A percentile compares a stretch with the other conserved stretches of the same genome.
phyloP scores from a whole-genome alignment of 176 grass and related monocot species.

The Cenchrus purpureus region DNA sequence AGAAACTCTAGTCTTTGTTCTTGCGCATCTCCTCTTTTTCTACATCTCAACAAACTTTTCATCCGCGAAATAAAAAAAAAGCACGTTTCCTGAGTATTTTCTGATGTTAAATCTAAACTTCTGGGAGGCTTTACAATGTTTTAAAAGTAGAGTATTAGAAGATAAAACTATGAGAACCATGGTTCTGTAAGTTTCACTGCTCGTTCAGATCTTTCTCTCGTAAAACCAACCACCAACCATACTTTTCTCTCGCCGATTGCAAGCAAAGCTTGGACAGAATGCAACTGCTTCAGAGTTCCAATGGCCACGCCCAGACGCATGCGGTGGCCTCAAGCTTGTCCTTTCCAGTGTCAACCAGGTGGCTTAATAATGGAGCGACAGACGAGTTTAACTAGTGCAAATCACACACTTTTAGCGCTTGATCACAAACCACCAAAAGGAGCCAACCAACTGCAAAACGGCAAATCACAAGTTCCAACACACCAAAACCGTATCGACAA shows the following conservation, averaged over 20 bases:
- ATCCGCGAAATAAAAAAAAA: background rate
- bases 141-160: too few species aligned
- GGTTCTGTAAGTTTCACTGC: background rate
- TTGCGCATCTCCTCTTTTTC: background rate
- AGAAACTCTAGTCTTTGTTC: background rate
- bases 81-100: background rate
- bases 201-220: too few species aligned
- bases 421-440: slow-evolving; percentile 50
- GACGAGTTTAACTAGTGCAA: slow-evolving; percentile 11
- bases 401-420: slow-evolving; percentile 15
- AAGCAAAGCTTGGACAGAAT: background rate
- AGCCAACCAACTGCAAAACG: slow-evolving; percentile 49
- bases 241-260: background rate
- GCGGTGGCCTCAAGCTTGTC: slow-evolving; percentile 2
- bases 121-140: background rate
- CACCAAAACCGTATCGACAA: slow-evolving; percentile 37
- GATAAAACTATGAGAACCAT: background rate
- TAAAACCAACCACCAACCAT: too few species aligned
- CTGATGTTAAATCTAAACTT: background rate
- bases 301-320: background rate
- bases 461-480: slow-evolving; percentile 53
- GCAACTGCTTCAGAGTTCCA: background rate
- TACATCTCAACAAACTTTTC: background rate
- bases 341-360: slow-evolving; percentile 2
- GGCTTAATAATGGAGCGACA: background rate